Percentiles rank a stretch among this genome's conserved stretches.
Conservation (phyloP, 2,329 filamentous ascomycete species). For the Geosmithia flava region DNA sequence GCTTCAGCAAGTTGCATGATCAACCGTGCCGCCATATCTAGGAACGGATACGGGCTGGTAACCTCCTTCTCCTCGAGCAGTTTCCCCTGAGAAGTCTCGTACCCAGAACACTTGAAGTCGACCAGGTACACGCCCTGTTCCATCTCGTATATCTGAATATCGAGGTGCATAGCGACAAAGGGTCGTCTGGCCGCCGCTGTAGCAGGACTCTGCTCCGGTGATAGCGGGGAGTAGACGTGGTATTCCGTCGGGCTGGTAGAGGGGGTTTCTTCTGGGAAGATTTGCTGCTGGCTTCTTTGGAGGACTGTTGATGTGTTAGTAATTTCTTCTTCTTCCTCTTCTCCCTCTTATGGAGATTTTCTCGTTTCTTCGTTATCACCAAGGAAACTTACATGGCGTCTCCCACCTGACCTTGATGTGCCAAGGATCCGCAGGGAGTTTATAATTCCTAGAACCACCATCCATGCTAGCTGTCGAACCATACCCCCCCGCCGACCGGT, state of each 20-base stretch:
- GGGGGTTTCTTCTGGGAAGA: neutral
- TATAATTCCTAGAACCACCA: constrained; percentile 54
- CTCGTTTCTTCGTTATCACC: no score
- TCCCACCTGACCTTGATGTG: constrained; percentile 84
- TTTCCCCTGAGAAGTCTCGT: constrained; percentile 68
- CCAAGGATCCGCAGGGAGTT: constrained; percentile 88
- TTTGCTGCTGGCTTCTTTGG: neutral
- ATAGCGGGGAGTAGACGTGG: constrained; percentile 20
- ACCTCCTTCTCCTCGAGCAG: constrained; percentile 86
- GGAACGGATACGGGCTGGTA: constrained; percentile 87
- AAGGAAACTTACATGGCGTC: constrained; percentile 57
- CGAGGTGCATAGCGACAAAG: constrained; percentile 84
- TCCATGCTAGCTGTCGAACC: constrained; percentile 31
- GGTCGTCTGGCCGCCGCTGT: constrained; percentile 23
- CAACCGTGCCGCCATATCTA: constrained; percentile 83
- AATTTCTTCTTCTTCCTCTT: no score
- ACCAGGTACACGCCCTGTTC: constrained; percentile 89
- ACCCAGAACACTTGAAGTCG: constrained; percentile 97
- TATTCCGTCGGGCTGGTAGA: constrained; percentile 19
- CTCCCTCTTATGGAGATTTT: no score
- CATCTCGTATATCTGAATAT: constrained; percentile 93
- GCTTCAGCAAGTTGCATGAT: constrained; percentile 88
- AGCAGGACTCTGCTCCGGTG: neutral
- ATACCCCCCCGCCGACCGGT: constrained; percentile 11
- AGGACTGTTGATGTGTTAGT: neutral